Base-by-base conservation (phyloP, 169 alveolate genomes). In the Cryptosporidium sp. region DNA sequence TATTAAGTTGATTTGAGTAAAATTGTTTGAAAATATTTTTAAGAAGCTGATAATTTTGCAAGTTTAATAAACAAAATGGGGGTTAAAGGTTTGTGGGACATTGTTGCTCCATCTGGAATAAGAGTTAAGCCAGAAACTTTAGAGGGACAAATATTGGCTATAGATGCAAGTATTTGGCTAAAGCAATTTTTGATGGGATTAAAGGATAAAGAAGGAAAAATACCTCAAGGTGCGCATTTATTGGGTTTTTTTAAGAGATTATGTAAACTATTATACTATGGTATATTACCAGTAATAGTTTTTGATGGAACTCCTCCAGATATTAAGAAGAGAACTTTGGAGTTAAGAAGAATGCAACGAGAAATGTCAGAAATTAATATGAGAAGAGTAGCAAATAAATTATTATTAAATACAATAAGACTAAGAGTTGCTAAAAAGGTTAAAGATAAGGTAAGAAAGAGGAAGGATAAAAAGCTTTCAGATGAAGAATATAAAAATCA, bases 231-330 rank as follows among this genome's bases (percentile, higher is more conserved):
- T 68, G 92, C 85, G 69, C 91, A 58, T 87, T 91, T 87, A 45
- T 73, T 95, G 53, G 94, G 95, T 53, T 96, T 96, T 70, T 96
- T 96, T 91, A 92, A 93, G 60, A 91, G 98, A 45, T 91, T 96
- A 26, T 96, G 98, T 75, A 95, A 96, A 87, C 86, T 96, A 39
- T 87, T 96, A 18, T 96, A 93, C 91, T 94, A 94, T 87, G 97
- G 97, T 12, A 95, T 96, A 31, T 93, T 92, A 45, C 98, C 98
- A 0, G 96, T 96, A 16, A 93, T 96, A 84, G 97, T 96, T 1
- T 96, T 96, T 75, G 98, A 96, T 87, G 98, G 98, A 3, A 85
- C 86, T 21, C 93, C 98, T 0, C 98, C 98, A 3, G 95, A 91
- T 26, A 92, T 96, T 39, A 96, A 96, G 91, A 93, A 92, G 39